Base-by-base conservation (phyloP, 305 asterid genomes). In the Fraxinus albicans region DNA sequence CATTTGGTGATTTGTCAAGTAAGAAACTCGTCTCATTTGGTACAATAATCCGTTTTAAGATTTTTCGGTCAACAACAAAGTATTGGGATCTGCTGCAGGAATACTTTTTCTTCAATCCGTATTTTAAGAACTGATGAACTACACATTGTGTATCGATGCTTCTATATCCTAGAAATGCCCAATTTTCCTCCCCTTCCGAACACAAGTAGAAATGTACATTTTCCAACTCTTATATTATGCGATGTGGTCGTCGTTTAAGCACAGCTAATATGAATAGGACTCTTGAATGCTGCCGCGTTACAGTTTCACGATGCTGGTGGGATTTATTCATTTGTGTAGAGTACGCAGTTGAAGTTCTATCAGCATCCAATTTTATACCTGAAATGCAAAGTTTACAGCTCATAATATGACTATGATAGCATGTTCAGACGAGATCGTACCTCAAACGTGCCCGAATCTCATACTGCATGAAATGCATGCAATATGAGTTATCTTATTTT, bases 1-100 rank as follows among this genome's bases (percentile, higher is more conserved):
- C 86, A 2, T 86, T 5, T 67, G 50, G 53, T 81, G 72, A 69
- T 79, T 78, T 79, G 15, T 80, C 65, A 33, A 33, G 76, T 70
- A 70, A 33, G 23, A 29, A 15, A 67, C n/a, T 67, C 4, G 7
- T 67, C n/a, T 19, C 29, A 58, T 19, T 58, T 58, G 4, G 29
- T 58, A 58, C 25, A 1, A 17, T 58, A 19, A 58, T 58, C 27
- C 69, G 29, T 53, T 53, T 58, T 15, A 50, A 55, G 3, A n/a
- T 55, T 55, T n/a, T 55, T 55, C 8, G 23, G 65, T 55, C 25
- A 55, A 17, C 65, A 53, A n/a, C 65, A 53, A n/a, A 53, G 65
- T n/a, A 15, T 50, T 50, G 2, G 21, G 8, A 50, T 50, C 60
- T 17, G 21, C 60, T 50, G 21, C 58, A 47, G n/a, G 58, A 15